Base-by-base conservation (phyloP, 768 basidiomycete genomes). In the Arthromyces matolae region DNA sequence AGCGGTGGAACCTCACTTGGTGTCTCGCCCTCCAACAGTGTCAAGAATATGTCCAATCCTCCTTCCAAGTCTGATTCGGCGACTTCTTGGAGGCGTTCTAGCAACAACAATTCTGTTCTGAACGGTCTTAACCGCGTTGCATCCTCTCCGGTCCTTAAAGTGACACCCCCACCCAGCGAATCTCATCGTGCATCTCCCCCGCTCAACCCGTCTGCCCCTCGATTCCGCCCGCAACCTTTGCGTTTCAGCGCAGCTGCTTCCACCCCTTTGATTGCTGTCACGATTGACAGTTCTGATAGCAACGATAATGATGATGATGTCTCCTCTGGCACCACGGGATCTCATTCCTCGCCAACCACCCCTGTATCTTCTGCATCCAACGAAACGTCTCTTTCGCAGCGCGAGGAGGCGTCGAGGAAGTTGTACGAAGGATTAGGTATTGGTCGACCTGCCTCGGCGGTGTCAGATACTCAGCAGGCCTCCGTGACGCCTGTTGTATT, bases 351-450 rank as follows among this genome's bases (percentile, higher is more conserved):
- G 48, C 89, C 89, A 3, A 80, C 83, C 34, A 89, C 88, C 1
- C 86, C 89, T 9, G 79, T 79, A 54, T 85, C 86, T 14, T 76
- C 82, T 34, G 78, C 82, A 37, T 86, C 84, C 29, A 73, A 72
- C 52, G 77, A 72, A 42, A 68, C 66, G 52, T 79, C 83, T 46
- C 80, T 91, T 57, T 89, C 87, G 68, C 85, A 86, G 63, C 85
- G 89, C 71, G 89, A 92, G 68, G 89, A 90, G 69, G 89, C 83
- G 9, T 66, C 84, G 32, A 92, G 89, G 80, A 89, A 87, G 70
- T 67, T 90, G 50, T 92, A 89, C 63, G 90, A 92, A 69, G 90
- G 90, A 31, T 77, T 93, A 32, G 87, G 90, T n/a, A 80, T 92
- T 46, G 87, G 89, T 31, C 79, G 89, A 49, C 79, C 86, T 22